phyloP scores from a whole-genome alignment of 345 rosid species.

The Rubroshorea leprosula region DNA sequence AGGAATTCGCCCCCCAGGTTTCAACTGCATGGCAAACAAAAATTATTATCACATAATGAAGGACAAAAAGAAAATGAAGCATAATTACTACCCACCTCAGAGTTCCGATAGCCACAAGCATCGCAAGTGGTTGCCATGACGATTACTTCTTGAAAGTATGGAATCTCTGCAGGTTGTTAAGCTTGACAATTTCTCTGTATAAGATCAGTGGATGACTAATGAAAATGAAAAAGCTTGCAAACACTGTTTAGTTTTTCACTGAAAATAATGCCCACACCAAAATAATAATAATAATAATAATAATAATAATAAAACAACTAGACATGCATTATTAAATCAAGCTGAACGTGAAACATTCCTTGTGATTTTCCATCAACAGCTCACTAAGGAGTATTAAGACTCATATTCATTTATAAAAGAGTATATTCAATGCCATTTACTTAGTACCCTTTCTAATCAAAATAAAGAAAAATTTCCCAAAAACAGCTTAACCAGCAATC shows the following conservation, averaged over 20 bases:
- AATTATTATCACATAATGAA: conserved; percentile 12
- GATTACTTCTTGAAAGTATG: conserved; percentile 94
- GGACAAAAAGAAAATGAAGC: conserved; percentile 1
- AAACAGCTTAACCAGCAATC: not conserved
- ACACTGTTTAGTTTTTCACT: not conserved
- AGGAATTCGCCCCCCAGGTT: conserved; percentile 85
- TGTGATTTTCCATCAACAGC: not conserved
- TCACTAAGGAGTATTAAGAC: not conserved
- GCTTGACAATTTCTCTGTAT: conserved; percentile 20
- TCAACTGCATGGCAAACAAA: conserved; percentile 47
- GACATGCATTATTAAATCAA: too few relatives aligned
- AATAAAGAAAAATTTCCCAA: not conserved
- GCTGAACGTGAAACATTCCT: too few relatives aligned
- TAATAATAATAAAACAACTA: too few relatives aligned
- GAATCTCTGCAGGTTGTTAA: conserved; percentile 64
- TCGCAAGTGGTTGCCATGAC: conserved; percentile 96
- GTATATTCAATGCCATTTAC: not conserved
- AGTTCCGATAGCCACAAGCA: conserved; percentile 85
- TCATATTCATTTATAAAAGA: not conserved
- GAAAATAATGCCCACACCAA: not conserved
- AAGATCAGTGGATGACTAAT: not conserved
- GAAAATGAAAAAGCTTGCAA: not conserved
- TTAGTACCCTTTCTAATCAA: not conserved
- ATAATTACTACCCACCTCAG: conserved; percentile 60
- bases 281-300: not conserved